phyloP scores from a whole-genome alignment of 164 flowering plant genomes.

The Magnolia officinalis region DNA sequence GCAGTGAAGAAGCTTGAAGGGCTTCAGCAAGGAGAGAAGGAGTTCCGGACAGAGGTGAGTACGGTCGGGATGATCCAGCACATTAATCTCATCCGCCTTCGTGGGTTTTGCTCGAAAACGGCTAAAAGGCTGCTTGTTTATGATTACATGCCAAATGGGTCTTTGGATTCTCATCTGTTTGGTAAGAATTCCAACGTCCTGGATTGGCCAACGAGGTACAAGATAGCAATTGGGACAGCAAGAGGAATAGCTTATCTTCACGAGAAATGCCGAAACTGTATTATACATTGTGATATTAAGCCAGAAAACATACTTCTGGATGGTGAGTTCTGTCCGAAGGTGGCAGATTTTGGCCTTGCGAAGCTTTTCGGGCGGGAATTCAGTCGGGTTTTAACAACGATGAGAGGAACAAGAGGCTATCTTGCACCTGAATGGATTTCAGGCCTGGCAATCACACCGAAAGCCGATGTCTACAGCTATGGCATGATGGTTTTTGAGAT shows the following conservation, averaged over 20 bases:
- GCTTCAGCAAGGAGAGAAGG: slow-evolving; percentile 46
- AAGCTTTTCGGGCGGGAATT: slow-evolving; percentile 8
- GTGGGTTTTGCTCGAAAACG: slow-evolving; percentile 49
- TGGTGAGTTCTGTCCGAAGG: slow-evolving; percentile 1
- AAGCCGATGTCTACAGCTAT: slow-evolving; percentile 14
- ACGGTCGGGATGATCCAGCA: slow-evolving; percentile 62
- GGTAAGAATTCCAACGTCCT: background rate
- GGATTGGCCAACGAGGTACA: slow-evolving; percentile 10
- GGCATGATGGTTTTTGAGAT: slow-evolving; percentile 14
- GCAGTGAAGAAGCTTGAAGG: slow-evolving; percentile 50
- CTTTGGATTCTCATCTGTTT: slow-evolving; percentile 36
- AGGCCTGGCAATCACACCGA: slow-evolving; percentile 6
- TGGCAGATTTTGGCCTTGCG: slow-evolving; percentile 15
- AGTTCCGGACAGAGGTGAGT: slow-evolving; percentile 53
- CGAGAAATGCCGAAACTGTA: background rate
- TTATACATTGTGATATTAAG: slow-evolving; percentile 14
- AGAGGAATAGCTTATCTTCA: too few species aligned
- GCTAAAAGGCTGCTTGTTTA: slow-evolving; percentile 41
- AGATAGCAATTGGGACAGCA: too few species aligned
- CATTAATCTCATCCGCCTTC: slow-evolving; percentile 45
- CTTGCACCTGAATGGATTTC: slow-evolving; percentile 17
- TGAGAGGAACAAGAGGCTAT: slow-evolving; percentile 14
- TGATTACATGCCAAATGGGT: slow-evolving; percentile 51
- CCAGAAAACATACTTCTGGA: slow-evolving; percentile 11
- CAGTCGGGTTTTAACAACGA: slow-evolving; percentile 16